Evolutionary conservation across 176 grass and related monocot genomes (phyloP).

Genomic region (Urochloa ruziziensis): DNA sequence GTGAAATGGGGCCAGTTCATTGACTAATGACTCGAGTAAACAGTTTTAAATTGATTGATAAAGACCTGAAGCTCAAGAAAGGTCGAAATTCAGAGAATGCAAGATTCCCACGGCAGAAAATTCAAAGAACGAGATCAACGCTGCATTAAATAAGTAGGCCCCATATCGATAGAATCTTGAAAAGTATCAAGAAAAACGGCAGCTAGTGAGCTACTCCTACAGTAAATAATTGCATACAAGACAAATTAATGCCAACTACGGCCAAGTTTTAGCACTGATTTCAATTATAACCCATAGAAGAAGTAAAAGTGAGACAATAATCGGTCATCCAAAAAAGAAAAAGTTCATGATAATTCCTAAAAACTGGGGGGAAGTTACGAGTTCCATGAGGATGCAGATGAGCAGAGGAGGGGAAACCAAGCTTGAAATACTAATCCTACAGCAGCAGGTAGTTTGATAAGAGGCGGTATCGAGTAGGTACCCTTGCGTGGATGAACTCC

Average conservation of each 20-base stretch:
- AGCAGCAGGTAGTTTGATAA: not conserved
- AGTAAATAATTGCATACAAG: not conserved
- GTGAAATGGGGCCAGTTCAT: not conserved
- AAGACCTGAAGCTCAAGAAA: slow-evolving; percentile 21
- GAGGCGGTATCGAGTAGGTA: not conserved
- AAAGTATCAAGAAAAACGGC: slow-evolving; percentile 4
- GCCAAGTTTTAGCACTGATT: not conserved
- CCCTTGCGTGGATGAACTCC: slow-evolving; percentile 99
- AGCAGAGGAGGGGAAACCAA: not conserved
- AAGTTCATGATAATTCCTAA: not conserved
- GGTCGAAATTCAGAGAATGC: not conserved
- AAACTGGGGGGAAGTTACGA: not conserved
- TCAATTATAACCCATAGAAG: not conserved
- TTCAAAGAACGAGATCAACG: slow-evolving; percentile 18
- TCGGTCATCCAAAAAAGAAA: not conserved
- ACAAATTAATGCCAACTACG: not conserved
- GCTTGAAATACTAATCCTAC: not conserved
- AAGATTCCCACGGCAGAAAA: slow-evolving; percentile 44
- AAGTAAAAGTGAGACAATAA: not conserved
- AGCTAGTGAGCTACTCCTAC: too few species aligned
- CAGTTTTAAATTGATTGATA: slow-evolving; percentile 20
- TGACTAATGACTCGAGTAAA: not conserved
- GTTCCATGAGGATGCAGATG: not conserved
- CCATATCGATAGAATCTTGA: slow-evolving; percentile 23
- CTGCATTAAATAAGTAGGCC: slow-evolving; percentile 26